Base-by-base conservation (phyloP, 768 basidiomycete species). In the Leucosporidium yakuticum region DNA sequence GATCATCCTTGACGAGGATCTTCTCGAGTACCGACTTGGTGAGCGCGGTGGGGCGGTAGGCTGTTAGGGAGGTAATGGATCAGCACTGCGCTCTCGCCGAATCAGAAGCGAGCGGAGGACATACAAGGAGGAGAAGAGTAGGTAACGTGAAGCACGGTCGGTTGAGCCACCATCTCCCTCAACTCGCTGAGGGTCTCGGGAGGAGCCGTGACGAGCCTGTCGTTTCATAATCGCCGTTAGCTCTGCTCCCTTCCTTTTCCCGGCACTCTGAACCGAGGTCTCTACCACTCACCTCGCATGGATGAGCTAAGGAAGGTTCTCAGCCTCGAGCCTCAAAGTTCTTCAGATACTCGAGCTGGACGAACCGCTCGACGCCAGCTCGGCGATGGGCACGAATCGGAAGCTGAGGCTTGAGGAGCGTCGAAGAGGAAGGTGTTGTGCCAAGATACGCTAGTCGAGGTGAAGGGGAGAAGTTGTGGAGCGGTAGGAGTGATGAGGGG, bases 271-370 rank as follows among this genome's bases (percentile, higher is more conserved):
- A 21, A 25, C n/a, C 14, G n/a, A n/a, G n/a, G n/a, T n/a, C n/a
- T n/a, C n/a, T n/a, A n/a, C n/a, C n/a, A 23, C 55, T 56, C 55
- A 56, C 55, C 61, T 66, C 47, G 65, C 65, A 19, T 67, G 60
- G 48, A 67, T 44, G 23, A 67, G 55, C 12, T 2, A 2, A 34
- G 62, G 60, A 6, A 67, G 65, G 31, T 57, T 60, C 15, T 39
- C 34, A 8, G 65, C 65, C 48, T 62, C 60, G 3, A 23, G 32
- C n/a, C n/a, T n/a, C n/a, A n/a, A n/a, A n/a, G n/a, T n/a, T n/a
- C n/a, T n/a, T n/a, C n/a, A n/a, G n/a, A n/a, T n/a, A n/a, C n/a
- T n/a, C n/a, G n/a, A n/a, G n/a, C n/a, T n/a, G n/a, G n/a, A n/a
- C n/a, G n/a, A n/a, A n/a, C n/a, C n/a, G n/a, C n/a, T n/a, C n/a